These are phyloP conservation scores for Betula pendula DNA, from an alignment of 306 rosid species.

Conservation along the genomic window DNA sequence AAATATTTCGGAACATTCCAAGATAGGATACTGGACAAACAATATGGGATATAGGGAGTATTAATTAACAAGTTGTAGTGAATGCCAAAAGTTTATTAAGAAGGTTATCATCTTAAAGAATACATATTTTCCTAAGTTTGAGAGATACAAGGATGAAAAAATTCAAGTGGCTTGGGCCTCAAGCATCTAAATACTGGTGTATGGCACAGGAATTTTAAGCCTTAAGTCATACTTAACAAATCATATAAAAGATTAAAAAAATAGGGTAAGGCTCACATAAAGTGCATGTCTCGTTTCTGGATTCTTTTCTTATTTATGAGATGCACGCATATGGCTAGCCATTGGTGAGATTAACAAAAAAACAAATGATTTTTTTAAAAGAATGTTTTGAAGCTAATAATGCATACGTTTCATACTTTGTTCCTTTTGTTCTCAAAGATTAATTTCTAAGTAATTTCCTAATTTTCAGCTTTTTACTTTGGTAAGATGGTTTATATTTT, in stretches of 20 bases:
- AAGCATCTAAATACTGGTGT: neutral
- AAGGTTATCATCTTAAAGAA: neutral
- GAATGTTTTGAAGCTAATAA: neutral
- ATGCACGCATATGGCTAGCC: neutral
- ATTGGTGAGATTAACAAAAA: neutral
- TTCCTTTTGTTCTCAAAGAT: neutral
- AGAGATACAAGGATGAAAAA: neutral
- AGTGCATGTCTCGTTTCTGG: neutral
- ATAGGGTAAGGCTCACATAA: neutral
- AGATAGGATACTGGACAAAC: too few species aligned
- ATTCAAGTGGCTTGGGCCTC: neutral
- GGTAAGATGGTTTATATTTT: neutral
- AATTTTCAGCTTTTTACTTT: constrained; percentile 11
- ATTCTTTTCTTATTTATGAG: neutral
- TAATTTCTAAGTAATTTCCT: neutral
- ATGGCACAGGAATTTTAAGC: neutral
- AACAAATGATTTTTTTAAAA: neutral
- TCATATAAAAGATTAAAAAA: neutral
- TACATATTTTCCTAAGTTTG: neutral
- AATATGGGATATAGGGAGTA: too few species aligned
- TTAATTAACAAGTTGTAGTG: too few species aligned
- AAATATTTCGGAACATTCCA: too few species aligned
- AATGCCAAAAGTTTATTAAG: neutral
- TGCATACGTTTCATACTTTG: neutral
- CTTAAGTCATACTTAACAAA: neutral